Percentiles rank a stretch among this genome's conserved stretches.
phyloP scores from a whole-genome alignment of 768 basidiomycete genomes.

The Amanita inopinata region DNA sequence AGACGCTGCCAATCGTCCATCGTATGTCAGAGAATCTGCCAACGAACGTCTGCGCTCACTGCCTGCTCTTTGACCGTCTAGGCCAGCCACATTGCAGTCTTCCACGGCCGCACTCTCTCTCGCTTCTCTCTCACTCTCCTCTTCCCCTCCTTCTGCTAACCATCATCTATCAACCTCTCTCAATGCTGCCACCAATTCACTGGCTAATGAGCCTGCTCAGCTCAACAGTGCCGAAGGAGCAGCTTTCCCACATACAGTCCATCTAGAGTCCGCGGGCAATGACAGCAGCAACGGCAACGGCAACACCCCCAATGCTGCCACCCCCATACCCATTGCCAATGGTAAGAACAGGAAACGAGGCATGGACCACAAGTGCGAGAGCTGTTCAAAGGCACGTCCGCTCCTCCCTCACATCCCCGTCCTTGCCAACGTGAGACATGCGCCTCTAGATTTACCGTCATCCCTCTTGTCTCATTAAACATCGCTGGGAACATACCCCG shows the following conservation, averaged over 20 bases:
- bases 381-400: slow-evolving; percentile 78
- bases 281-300: slow-evolving; percentile 12
- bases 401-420: slow-evolving; percentile 8
- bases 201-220: not conserved
- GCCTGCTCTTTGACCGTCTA: too few relatives aligned
- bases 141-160: slow-evolving; percentile 24
- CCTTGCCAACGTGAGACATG: not conserved
- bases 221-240: not conserved
- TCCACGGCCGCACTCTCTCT: slow-evolving; percentile 29
- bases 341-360: slow-evolving; percentile 66
- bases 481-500: slow-evolving; percentile 95
- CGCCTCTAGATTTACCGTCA: slow-evolving; percentile 74
- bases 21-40: too few relatives aligned
- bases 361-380: slow-evolving; percentile 85
- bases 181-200: not conserved
- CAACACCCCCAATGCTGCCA: slow-evolving; percentile 14
- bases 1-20: slow-evolving; percentile 65
- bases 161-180: slow-evolving; percentile 8
- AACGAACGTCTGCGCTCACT: too few relatives aligned
- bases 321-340: slow-evolving; percentile 28
- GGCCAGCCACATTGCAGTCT: slow-evolving; percentile 6
- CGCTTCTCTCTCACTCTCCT: slow-evolving; percentile 34
- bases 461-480: slow-evolving; percentile 92
- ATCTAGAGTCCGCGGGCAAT: slow-evolving; percentile 7
- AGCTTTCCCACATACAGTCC: not conserved